Base-by-base conservation (phyloP, 495 filamentous ascomycete species). In the Penicillium soppii region DNA sequence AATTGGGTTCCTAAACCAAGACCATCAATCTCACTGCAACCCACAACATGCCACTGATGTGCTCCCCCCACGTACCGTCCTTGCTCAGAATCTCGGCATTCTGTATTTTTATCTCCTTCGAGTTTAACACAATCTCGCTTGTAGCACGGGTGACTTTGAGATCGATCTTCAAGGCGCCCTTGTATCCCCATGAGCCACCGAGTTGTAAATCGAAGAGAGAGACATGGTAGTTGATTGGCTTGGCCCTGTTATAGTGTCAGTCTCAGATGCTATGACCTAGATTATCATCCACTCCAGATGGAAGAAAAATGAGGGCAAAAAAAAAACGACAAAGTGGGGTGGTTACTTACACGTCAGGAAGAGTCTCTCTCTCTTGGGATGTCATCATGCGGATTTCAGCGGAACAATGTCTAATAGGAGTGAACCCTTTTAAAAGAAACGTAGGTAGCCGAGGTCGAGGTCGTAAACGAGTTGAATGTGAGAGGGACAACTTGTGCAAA, bases 201-300 rank as follows among this genome's bases (percentile, higher is more conserved):
- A 89, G 71, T 58, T 96, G 84, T 48, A 98, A 65, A 53, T 92
- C 86, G 64, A 77, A 84, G 46, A 98, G 81, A 20, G 84, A 88
- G 47, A 98, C 79, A 61, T 83, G 76, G 72, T 98, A 98, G 67
- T 96, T 88, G 50, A 78, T 74, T 1, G 94, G 91, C 67, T 92
- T 94, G 63, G 90, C 82, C 59, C 83, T 87, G 32, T 48, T 45
- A 8, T 15, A n/a, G 17, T 43, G 21, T 56, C 25, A 52, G 44
- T 7, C 33, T 36, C 13, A 15, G 29, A 12, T 8, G 16, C 7
- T 23, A 15, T 9, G 26, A 35, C 7, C 7, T 13, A 36, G 26
- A 46, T n/a, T n/a, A n/a, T n/a, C n/a, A n/a, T n/a, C n/a, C n/a
- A n/a, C n/a, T n/a, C n/a, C n/a, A n/a, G n/a, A 45, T 19, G 17